A percentile compares a stretch with the other conserved stretches of the same genome.
phyloP scores from a whole-genome alignment of 2,329 filamentous ascomycete species.

The Colletotrichum higginsianum region DNA sequence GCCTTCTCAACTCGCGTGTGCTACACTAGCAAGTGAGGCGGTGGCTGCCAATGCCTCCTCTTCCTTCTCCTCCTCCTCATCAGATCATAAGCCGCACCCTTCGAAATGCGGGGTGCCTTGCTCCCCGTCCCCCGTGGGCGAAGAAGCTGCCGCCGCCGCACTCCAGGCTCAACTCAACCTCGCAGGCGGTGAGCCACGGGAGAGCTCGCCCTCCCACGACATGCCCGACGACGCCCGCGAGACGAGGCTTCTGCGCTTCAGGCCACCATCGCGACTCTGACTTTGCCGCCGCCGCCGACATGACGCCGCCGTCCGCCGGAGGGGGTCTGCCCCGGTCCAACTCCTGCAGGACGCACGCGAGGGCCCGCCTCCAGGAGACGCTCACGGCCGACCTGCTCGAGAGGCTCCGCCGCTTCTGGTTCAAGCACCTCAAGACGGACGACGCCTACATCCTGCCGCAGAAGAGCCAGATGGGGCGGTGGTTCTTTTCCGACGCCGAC shows the following conservation, averaged over 20 bases:
- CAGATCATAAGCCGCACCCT: constrained; percentile 29
- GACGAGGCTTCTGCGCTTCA: constrained; percentile 2
- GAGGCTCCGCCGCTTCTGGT: constrained; percentile 56
- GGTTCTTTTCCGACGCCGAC: constrained; percentile 53
- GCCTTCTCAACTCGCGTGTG: not conserved
- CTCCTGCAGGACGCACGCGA: constrained; percentile 32
- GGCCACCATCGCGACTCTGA: not conserved
- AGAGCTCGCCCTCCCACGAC: constrained; percentile 1
- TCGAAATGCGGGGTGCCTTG: constrained; percentile 35
- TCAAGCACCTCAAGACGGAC: constrained; percentile 51
- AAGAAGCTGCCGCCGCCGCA: not conserved
- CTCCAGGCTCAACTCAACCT: constrained; percentile 14
- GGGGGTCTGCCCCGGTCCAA: constrained; percentile 31
- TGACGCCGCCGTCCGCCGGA: constrained; percentile 14
- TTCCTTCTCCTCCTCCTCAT: constrained; percentile 10
- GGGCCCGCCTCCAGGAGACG: constrained; percentile 38
- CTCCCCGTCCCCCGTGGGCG: constrained; percentile 11
- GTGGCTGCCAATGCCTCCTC: not conserved
- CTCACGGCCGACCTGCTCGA: constrained; percentile 51
- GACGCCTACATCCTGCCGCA: constrained; percentile 49
- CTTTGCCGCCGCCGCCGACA: constrained; percentile 21
- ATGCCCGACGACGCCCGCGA: not conserved
- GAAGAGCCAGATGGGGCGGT: constrained; percentile 48
- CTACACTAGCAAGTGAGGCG: constrained; percentile 6
- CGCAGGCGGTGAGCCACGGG: constrained; percentile 18